phyloP scores from a whole-genome alignment of 2,329 filamentous ascomycete species.

The Ampelomyces quisqualis region DNA sequence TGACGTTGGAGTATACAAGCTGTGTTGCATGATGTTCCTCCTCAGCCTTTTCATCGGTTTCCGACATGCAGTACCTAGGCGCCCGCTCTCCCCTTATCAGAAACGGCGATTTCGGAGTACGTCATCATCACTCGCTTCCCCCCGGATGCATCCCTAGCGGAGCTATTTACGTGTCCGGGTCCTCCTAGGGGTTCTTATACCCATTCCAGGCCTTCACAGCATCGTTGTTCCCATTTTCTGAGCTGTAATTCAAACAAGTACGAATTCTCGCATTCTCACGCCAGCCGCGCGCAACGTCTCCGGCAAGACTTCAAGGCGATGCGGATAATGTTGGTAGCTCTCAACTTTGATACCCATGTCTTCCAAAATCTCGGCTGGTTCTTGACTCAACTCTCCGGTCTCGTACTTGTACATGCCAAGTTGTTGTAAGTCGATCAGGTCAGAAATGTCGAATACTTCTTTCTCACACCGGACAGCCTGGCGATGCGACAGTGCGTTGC shows the following conservation, averaged over 20 bases:
- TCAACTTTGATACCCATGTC: constrained; percentile 10
- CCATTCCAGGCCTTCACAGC: too few species aligned
- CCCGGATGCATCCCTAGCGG: too few species aligned
- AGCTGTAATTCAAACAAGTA: constrained; percentile 1
- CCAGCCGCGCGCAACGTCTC: constrained; percentile 7
- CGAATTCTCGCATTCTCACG: constrained; percentile 4
- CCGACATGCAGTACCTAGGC: too few species aligned
- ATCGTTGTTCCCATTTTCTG: not conserved
- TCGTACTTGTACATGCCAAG: constrained; percentile 1
- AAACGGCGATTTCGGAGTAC: too few species aligned
- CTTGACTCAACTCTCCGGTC: not conserved
- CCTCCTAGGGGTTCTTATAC: too few species aligned
- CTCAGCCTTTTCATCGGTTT: too few species aligned
- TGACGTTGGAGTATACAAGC: too few species aligned
- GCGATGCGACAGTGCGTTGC: not conserved
- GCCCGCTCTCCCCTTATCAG: too few species aligned
- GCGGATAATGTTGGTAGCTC: constrained; percentile 1
- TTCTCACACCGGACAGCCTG: not conserved
- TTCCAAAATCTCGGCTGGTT: constrained; percentile 7
- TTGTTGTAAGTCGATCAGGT: not conserved
- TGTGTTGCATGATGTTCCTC: too few species aligned
- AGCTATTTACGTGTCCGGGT: too few species aligned
- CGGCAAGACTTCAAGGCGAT: constrained; percentile 3
- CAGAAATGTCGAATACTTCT: not conserved
- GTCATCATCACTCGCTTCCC: too few species aligned